Evolutionary conservation across 129 eudicot genomes (phyloP), one percentile per base, ranked within the genome.

Genomic region (Artemisia tridentata): DNA sequence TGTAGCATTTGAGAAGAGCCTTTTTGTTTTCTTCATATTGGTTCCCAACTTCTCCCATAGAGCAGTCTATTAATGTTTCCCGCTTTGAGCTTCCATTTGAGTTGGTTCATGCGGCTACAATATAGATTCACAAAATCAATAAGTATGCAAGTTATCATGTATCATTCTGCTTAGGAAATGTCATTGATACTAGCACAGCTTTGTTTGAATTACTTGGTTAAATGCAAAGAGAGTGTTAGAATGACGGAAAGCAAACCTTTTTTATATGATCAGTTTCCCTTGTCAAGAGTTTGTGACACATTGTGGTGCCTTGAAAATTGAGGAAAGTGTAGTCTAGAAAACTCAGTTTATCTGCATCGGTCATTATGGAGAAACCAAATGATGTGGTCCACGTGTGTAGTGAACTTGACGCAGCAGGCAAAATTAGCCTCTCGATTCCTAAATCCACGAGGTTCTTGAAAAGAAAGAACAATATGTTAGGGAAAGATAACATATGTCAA

Each of bases 351-450:
- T 90, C 93, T 6, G 78, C 73, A 48, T 78, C 31, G 16, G 68
- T 74, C 86, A 90, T 79, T 27, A 13, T 48, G 11, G 86, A 80
- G 78, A 84, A 90, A 52, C 95, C 96, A 46, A 90, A 90, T n/a
- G 86, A 75, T 17, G 76, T 75, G 20, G 83, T 86, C 96, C 96
- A 90, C 11, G 96, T 86, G 67, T 76, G 60, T 17, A 90, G 65
- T 25, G 81, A 84, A 57, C 73, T 78, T 19, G 88, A 80, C 16
- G 75, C 84, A 19, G 96, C 86, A 58, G 96, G 95, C 79, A 90
- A 80, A 76, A 86, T 79, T 6, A 90, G 82, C 80, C 85, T 84
- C 79, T 82, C 86, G 17, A 90, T 88, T 78, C 96, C 93, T 47
- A 90, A 63, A 54, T 79, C 82, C 58, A 67, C 23, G 4, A 90